These are phyloP conservation scores for Lactarius sanguifluus DNA, from an alignment of 768 basidiomycete genomes.

Conservation along the genomic window DNA sequence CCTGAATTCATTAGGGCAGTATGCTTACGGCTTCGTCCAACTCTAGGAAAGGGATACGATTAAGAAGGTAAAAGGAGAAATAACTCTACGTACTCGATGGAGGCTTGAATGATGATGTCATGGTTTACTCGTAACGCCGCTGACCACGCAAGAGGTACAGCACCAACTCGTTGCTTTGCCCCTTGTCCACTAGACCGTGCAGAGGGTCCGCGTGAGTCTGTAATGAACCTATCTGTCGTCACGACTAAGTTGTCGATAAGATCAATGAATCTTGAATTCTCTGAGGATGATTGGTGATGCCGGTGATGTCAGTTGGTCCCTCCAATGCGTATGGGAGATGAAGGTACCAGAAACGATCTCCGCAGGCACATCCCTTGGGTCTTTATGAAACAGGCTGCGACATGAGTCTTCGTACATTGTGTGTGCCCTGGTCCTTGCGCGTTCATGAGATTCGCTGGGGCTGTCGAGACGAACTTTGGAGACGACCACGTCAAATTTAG, in stretches of 20 bases:
- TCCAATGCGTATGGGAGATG: background rate
- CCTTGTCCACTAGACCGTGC: background rate
- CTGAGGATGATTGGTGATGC: background rate
- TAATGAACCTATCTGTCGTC: slow-evolving; percentile 9
- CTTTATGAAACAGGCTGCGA: background rate
- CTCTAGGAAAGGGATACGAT: background rate
- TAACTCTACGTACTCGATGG: background rate
- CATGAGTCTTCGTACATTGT: background rate
- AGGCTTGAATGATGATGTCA: background rate
- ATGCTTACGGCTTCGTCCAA: background rate
- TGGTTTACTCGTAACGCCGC: background rate
- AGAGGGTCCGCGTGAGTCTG: background rate
- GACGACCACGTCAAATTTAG: slow-evolving; percentile 15
- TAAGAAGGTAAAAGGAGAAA: background rate
- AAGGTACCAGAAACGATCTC: slow-evolving; percentile 16
- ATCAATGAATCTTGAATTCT: background rate
- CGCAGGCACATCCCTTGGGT: slow-evolving; percentile 5
- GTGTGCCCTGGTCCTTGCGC: background rate
- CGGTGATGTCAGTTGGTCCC: background rate
- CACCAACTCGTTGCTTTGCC: background rate
- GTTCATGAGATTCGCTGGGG: background rate
- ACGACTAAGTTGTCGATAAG: background rate
- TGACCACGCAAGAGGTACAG: background rate
- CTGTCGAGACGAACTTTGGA: background rate
- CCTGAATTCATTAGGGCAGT: background rate